Conservation (phyloP, 257 asterid genomes). For the Leptodermis oblonga region DNA sequence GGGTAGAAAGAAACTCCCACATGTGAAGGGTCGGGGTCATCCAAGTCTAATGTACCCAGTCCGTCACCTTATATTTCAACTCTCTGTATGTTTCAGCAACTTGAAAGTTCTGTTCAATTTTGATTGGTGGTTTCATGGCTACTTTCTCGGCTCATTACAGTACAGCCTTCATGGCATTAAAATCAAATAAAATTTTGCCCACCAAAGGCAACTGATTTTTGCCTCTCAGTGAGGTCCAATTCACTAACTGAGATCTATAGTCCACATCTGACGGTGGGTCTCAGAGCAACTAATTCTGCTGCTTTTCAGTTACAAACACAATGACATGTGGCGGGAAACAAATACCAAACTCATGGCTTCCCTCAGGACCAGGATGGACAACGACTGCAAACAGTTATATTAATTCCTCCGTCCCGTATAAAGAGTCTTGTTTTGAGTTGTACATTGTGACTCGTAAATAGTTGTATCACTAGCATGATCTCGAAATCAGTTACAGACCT, state of each 20-base stretch:
- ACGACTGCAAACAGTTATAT: not conserved
- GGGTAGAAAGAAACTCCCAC: too few relatives aligned
- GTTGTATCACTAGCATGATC: not conserved
- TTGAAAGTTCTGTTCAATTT: too few relatives aligned
- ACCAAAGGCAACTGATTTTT: not conserved
- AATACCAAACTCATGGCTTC: not conserved
- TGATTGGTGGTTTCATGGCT: not conserved
- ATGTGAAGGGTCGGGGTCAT: too few relatives aligned
- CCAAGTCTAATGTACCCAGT: too few relatives aligned
- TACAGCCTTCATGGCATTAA: too few relatives aligned
- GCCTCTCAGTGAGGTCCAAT: not conserved
- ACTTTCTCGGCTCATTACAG: not conserved
- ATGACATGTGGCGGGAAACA: slow-evolving; percentile 1
- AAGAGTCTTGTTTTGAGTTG: too few relatives aligned
- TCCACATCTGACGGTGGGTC: not conserved
- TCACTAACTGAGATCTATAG: not conserved
- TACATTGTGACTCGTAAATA: not conserved
- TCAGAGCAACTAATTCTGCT: not conserved
- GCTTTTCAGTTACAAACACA: not conserved
- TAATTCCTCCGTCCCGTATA: too few relatives aligned
- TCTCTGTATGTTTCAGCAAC: too few relatives aligned
- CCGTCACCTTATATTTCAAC: too few relatives aligned
- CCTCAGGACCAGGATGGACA: not conserved
- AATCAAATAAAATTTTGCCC: not conserved
- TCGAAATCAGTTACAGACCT: not conserved